Evolutionary conservation across 2,329 filamentous ascomycete genomes (phyloP).

Genomic region (Penicillium digitatum): DNA sequence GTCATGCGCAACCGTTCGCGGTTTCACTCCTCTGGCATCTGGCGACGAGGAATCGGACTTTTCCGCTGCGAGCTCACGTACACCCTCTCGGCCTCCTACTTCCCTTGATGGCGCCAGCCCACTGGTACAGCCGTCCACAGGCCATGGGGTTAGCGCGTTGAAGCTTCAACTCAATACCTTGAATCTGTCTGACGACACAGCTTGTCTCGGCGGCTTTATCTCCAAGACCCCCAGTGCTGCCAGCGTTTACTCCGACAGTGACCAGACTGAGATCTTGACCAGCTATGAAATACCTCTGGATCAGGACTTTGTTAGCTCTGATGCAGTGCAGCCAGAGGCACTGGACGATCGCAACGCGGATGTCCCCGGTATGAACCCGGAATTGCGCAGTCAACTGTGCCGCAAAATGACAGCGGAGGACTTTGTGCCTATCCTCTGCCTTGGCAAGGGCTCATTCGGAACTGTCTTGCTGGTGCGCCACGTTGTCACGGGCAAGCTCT

Average conservation of each 20-base stretch:
- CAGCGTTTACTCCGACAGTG: conserved; percentile 59
- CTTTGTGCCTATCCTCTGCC: conserved; percentile 83
- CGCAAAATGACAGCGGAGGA: conserved; percentile 90
- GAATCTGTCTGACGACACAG: conserved; percentile 60
- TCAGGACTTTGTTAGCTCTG: conserved; percentile 73
- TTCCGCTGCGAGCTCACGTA: conserved; percentile 36
- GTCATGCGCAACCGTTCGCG: conserved; percentile 41
- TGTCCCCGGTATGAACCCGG: conserved; percentile 47
- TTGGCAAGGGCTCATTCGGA: conserved; percentile 94
- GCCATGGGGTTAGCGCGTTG: conserved; percentile 74
- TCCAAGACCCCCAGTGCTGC: conserved; percentile 52
- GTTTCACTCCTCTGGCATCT: conserved; percentile 44
- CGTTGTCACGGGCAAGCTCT: conserved; percentile 77
- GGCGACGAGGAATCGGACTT: conserved; percentile 47
- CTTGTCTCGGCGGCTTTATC: conserved; percentile 49
- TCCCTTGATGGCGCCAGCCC: conserved; percentile 42
- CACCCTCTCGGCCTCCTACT: conserved; percentile 16
- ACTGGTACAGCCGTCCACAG: conserved; percentile 49
- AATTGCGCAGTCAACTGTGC: conserved; percentile 50
- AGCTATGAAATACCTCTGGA: conserved; percentile 83
- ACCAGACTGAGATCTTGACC: conserved; percentile 66
- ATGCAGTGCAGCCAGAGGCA: conserved; percentile 38
- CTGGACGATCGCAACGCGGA: conserved; percentile 35
- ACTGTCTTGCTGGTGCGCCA: conserved; percentile 94
- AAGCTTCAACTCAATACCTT: conserved; percentile 77